Evolutionary conservation across 2,329 filamentous ascomycete genomes (phyloP), one percentile per base, ranked within the genome.

Genomic region (Fusarium gaditjirri): DNA sequence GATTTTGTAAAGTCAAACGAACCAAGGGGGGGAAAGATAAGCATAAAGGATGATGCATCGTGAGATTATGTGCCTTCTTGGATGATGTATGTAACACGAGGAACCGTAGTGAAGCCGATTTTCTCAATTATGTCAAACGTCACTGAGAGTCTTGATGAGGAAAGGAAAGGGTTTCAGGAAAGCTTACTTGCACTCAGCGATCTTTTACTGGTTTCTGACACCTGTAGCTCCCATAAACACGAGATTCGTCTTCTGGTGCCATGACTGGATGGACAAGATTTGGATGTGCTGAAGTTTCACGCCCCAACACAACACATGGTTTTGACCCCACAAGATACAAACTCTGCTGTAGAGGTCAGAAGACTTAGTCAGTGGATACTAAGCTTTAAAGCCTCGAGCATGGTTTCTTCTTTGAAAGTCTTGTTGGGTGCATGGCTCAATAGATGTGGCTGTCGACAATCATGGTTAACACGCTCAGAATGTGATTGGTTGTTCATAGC

Each of bases 401-500:
- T 50, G 8, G n/a, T 2, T 50, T 35, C 3, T 5, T 5, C 16
- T 17, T 35, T 14, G 3, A 19, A 14, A 19, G n/a, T 23, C 5
- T 49, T 19, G 25, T 50, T 13, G 11, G 17, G 17, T 5, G 3
- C 12, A 25, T 1, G 19, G 17, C 23, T 25, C 8, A 35, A 2
- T 12, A 25, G n/a, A 25, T 17, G 17, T 11, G n/a, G 9, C 16
- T 1, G n/a, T 14, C 17, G 11, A 25, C 8, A 35, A 12, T 35
- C 31, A 21, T 11, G 7, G 14, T 2, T 17, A 21, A 3, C 11
- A 0, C 8, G 0, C 3, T 17, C 6, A 21, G 8, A 8, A 35
- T 8, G 14, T 25, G 47, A 16, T 21, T 35, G 31, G 47, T 4
- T 25, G 2, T 25, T 25, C 29, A 11, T 2, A 25, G 2, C 6